Base-by-base conservation (phyloP, 2,329 filamentous ascomycete species). In the Aspergillus sp. region DNA sequence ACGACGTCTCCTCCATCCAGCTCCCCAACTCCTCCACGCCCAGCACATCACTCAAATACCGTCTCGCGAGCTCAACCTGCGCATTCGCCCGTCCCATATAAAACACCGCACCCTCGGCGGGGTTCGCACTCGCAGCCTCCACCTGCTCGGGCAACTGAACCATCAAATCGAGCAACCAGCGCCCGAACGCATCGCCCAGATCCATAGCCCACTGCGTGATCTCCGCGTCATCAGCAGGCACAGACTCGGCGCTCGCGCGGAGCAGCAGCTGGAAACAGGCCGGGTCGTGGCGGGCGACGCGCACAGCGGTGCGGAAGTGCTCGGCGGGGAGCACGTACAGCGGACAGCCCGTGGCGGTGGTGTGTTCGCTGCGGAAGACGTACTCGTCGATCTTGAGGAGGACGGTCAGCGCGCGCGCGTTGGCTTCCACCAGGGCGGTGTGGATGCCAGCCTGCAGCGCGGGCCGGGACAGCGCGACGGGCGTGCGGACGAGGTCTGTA, bases 371-470 rank as follows among this genome's bases (percentile, higher is more conserved):
- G 41, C 65, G 64, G 46, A 59, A 55, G 17, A 57, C 49, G 38
- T 61, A 67, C 52, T 72, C 67, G 47, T 73, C 71, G 6, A 76
- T 57, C 47, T 73, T 73, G 16, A 76, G 63, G 5, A 77, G 62
- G 11, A 60, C 61, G 5, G 59, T 50, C 4, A 76, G 61, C 0
- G 69, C 70, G 4, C 53, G 49, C 2, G 52, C 26, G 32, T 76
- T 70, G 10, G 62, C 52, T 5, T 67, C 60, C 7, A 60, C 26
- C 9, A 78, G 67, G 9, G 76, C 75, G 3, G 62, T 66, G 22
- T 64, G 62, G 45, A 78, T 69, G 8, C 75, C 74, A 24, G 69
- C 54, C n/a, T 74, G 70, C 2, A 75, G 52, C 0, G 63, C 63
- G 2, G 61, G 57, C 2, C 62, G 66, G 3, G 73, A 68, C 8